Conservation (phyloP, 306 rosid genomes). For the Trifolium dubium region DNA sequence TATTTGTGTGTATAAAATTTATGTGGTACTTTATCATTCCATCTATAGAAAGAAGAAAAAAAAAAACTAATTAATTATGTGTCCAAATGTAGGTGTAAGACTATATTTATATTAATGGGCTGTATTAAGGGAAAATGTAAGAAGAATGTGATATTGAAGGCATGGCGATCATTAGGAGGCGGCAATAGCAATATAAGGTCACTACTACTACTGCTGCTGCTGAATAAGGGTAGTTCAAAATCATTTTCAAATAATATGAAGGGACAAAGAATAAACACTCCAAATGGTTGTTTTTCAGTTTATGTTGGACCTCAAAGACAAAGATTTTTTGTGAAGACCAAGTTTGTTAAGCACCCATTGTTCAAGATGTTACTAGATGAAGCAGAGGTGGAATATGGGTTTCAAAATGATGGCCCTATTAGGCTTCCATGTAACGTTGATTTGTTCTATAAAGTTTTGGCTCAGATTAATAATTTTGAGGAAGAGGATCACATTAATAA, state of each 20-base stretch:
- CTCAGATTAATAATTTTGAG: conserved; percentile 54
- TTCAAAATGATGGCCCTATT: conserved; percentile 47
- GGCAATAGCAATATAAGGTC: conserved; percentile 3
- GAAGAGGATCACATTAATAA: not conserved
- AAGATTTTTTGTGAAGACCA: conserved; percentile 36
- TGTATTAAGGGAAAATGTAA: conserved; percentile 42
- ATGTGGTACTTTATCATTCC: too few relatives aligned
- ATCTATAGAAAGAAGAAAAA: too few relatives aligned
- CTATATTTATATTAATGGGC: conserved; percentile 43
- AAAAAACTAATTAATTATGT: not conserved
- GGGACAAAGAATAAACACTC: not conserved
- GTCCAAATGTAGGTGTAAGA: conserved; percentile 11
- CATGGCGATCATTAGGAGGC: conserved; percentile 39
- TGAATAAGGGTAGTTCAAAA: not conserved
- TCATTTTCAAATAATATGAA: conserved; percentile 10
- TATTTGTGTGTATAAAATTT: too few relatives aligned
- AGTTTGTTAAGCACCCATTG: conserved; percentile 39
- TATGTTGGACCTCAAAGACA: conserved; percentile 43
- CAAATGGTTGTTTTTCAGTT: conserved; percentile 40
- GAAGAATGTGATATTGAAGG: conserved; percentile 46
- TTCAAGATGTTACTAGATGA: conserved; percentile 43
- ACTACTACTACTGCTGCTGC: not conserved
- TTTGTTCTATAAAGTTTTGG: conserved; percentile 61
- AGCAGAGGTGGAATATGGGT: conserved; percentile 43
- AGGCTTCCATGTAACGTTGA: conserved; percentile 76